Evolutionary conservation across 805 yeast species (phyloP).

Genomic region (Kodamaea leandrae): DNA sequence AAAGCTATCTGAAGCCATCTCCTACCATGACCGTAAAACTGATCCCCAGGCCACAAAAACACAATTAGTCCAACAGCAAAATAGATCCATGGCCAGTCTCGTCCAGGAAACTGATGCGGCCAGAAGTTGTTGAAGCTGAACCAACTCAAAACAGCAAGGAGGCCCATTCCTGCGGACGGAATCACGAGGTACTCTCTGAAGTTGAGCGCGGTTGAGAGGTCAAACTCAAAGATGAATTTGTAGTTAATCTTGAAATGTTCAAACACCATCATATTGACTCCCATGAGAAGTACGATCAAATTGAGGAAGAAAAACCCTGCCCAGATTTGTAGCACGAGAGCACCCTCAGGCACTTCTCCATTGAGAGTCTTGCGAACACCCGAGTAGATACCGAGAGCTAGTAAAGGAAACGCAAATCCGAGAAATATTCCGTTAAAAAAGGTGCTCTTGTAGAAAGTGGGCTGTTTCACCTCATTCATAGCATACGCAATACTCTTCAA

Average conservation of each 20-base stretch:
- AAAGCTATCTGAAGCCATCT: conserved; percentile 72
- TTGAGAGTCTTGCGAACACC: conserved; percentile 44
- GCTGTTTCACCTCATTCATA: conserved; percentile 28
- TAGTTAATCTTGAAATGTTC: conserved; percentile 75
- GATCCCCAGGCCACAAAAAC: conserved; percentile 60
- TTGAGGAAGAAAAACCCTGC: conserved; percentile 77
- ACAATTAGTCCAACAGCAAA: conserved; percentile 50
- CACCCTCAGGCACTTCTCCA: conserved; percentile 52
- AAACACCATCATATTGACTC: conserved; percentile 73
- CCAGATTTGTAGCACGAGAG: conserved; percentile 78
- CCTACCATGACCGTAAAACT: conserved; percentile 60
- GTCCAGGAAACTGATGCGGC: conserved; percentile 57
- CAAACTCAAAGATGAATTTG: conserved; percentile 87
- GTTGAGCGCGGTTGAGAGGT: conserved; percentile 63
- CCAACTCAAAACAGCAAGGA: conserved; percentile 65
- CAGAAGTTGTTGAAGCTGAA: conserved; percentile 71
- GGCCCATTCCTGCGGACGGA: conserved; percentile 57
- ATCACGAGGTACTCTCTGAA: conserved; percentile 63
- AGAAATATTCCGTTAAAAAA: conserved; percentile 64
- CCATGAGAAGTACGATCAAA: conserved; percentile 62
- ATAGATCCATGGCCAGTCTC: conserved; percentile 79
- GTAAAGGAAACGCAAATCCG: conserved; percentile 70
- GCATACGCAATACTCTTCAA: conserved; percentile 47
- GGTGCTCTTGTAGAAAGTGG: conserved; percentile 40
- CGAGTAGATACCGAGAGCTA: conserved; percentile 53